A percentile compares a stretch with the other conserved stretches of the same genome.
These are phyloP conservation scores for Lipomyces anomalus DNA, from an alignment of 805 yeast genomes.

Conservation along the genomic window DNA sequence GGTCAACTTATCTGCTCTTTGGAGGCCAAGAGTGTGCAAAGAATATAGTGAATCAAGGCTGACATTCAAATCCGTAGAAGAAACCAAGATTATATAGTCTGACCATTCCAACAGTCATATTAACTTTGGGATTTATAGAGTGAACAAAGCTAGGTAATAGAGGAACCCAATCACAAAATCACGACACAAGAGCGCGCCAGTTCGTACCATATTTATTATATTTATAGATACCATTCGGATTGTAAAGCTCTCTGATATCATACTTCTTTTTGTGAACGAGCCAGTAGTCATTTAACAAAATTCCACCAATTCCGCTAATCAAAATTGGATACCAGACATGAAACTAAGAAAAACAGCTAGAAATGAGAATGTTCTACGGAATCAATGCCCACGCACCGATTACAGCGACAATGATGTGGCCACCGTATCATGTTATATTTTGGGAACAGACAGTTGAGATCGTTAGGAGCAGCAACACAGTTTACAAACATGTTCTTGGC, in stretches of 20 bases:
- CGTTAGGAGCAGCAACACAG: slow-evolving; percentile 40
- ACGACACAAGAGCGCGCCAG: slow-evolving; percentile 39
- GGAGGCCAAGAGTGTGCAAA: slow-evolving; percentile 53
- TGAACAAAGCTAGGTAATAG: slow-evolving; percentile 27
- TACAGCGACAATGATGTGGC: slow-evolving; percentile 39
- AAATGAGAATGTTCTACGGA: slow-evolving; percentile 41
- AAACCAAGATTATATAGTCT: slow-evolving; percentile 27
- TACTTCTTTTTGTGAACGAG: slow-evolving; percentile 39
- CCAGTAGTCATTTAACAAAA: slow-evolving; percentile 38
- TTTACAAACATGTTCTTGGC: slow-evolving; percentile 58
- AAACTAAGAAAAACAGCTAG: slow-evolving; percentile 37
- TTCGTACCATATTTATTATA: slow-evolving; percentile 42
- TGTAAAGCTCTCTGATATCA: slow-evolving; percentile 41
- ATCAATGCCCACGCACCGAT: slow-evolving; percentile 34
- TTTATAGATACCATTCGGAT: slow-evolving; percentile 39
- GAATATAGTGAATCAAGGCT: slow-evolving; percentile 44
- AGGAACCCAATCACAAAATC: slow-evolving; percentile 33
- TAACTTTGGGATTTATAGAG: slow-evolving; percentile 18
- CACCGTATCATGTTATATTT: slow-evolving; percentile 54
- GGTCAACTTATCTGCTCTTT: slow-evolving; percentile 1
- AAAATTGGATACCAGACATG: slow-evolving; percentile 40
- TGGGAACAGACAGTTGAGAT: slow-evolving; percentile 37
- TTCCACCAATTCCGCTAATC: slow-evolving; percentile 39
- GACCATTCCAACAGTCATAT: slow-evolving; percentile 60
- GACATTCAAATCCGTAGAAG: slow-evolving; percentile 34